These are phyloP conservation scores for Sideroxylon spinosum DNA, from an alignment of 179 eudicot genomes.

Conservation along the genomic window DNA sequence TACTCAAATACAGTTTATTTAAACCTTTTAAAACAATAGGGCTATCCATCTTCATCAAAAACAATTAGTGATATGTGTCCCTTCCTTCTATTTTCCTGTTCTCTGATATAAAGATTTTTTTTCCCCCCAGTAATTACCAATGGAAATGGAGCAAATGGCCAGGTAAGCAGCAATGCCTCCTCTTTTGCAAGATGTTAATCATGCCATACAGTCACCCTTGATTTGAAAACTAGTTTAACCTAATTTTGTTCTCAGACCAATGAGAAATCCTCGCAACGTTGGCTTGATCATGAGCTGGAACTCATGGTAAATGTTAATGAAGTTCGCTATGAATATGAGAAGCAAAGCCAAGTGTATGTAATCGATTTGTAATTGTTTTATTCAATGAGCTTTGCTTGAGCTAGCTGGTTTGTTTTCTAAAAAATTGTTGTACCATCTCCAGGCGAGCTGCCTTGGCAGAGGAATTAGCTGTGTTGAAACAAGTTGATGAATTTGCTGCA, in stretches of 20 bases:
- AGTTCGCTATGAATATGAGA: conserved; percentile 96
- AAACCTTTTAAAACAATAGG: background rate
- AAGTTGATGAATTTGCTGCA: conserved; percentile 77
- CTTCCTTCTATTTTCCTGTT: conserved; percentile 12
- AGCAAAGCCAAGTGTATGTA: conserved; percentile 97
- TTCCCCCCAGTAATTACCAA: conserved; percentile 44
- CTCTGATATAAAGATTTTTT: conserved; percentile 30
- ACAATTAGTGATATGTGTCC: background rate
- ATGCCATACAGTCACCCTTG: background rate
- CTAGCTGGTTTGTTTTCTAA: background rate
- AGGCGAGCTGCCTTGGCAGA: conserved; percentile 97
- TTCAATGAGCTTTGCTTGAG: conserved; percentile 9
- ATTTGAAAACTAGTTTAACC: conserved; percentile 17
- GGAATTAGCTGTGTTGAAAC: conserved; percentile 88
- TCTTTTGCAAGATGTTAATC: background rate
- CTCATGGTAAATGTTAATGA: conserved; percentile 98
- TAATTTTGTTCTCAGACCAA: conserved; percentile 52
- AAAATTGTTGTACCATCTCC: conserved; percentile 29
- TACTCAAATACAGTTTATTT: conserved; percentile 5
- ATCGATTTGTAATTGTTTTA: conserved; percentile 8
- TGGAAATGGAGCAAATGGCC: conserved; percentile 77
- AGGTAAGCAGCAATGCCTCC: conserved; percentile 40
- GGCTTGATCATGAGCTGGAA: conserved; percentile 98
- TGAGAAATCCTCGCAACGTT: conserved; percentile 88
- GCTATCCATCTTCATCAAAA: background rate